These are phyloP conservation scores for Fusarium sp. DNA, from an alignment of 2,329 filamentous ascomycete genomes.

Conservation along the genomic window DNA sequence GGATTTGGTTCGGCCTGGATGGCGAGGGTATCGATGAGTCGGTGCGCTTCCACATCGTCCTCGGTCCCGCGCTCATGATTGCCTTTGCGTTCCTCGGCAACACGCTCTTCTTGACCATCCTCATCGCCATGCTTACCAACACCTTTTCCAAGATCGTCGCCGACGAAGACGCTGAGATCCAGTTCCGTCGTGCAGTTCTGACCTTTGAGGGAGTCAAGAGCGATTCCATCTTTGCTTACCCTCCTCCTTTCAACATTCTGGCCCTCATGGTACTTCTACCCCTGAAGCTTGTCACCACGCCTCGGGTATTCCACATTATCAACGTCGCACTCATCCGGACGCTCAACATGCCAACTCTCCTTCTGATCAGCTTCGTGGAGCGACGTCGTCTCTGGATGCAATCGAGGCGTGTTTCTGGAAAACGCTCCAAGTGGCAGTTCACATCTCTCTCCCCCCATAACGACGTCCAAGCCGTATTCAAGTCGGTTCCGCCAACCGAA, in stretches of 20 bases:
- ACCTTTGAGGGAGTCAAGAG: conserved; percentile 80
- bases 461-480: conserved; percentile 70
- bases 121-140: conserved; percentile 78
- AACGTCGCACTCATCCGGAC: conserved; percentile 73
- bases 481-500: conserved; percentile 64
- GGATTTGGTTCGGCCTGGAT: conserved; percentile 83
- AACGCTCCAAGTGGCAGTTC: conserved; percentile 56
- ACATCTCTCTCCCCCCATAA: conserved; percentile 65
- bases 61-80: conserved; percentile 76
- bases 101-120: conserved; percentile 78
- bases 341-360: conserved; percentile 71
- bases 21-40: conserved; percentile 65
- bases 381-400: conserved; percentile 60
- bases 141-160: conserved; percentile 77
- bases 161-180: conserved; percentile 75
- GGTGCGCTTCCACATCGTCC: conserved; percentile 70
- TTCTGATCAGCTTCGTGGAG: conserved; percentile 71
- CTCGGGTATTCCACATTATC: conserved; percentile 75
- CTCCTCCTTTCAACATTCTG: conserved; percentile 76
- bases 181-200: conserved; percentile 76
- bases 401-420: conserved; percentile 34
- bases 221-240: conserved; percentile 76
- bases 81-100: conserved; percentile 80
- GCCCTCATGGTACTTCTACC: conserved; percentile 72
- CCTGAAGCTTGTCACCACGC: conserved; percentile 70